Evolutionary conservation across 1,284 basidiomycete genomes (phyloP), one percentile per base, ranked within the genome.

Genomic region (Sanguinoderma infundibulare): DNA sequence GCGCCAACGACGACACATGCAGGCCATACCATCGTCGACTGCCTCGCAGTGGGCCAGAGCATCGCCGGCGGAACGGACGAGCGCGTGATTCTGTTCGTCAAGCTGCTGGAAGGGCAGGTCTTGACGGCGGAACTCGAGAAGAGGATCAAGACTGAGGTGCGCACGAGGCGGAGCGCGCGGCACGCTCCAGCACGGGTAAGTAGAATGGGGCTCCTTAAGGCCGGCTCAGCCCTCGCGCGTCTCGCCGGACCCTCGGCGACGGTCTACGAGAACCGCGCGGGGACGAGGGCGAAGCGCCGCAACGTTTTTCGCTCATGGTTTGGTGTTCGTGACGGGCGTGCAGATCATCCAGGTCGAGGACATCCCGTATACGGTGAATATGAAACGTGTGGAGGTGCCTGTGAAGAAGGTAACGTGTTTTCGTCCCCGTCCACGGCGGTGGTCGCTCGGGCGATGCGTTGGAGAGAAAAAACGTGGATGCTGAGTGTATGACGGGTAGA

Each of bases 281-380:
- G 32, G 24, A 42, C 50, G 42, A 32, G 28, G 44, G 53, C 53
- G 55, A 44, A 58, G 63, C 58, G 66, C 59, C 60, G 61, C 55
- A 66, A 70, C 61, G 65, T 67, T 69, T 49, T 59, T 42, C 36
- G 49, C 54, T 62, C 52, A 60, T 66, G 66, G 50, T 42, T 35
- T 34, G 55, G 35, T 24, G 30, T 38, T 49, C 51, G 49, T 22
- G 30, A 24, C 54, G 57, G 61, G 60, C 53, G 61, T 65, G 66
- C 74, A 90, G 84, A 86, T 94, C 61, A 77, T 92, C 17, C 84
- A 87, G 70, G 90, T 90, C 4, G 66, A 73, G 10, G 92, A 93
- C 73, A 84, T 94, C 30, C 93, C 93, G 15, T 91, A 94, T 74
- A 96, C 94, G 14, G 77, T 95, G 57, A 96, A 95, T 66, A 90